Evolutionary conservation across 2,329 filamentous ascomycete species (phyloP).

Genomic region (Periconia digitata): DNA sequence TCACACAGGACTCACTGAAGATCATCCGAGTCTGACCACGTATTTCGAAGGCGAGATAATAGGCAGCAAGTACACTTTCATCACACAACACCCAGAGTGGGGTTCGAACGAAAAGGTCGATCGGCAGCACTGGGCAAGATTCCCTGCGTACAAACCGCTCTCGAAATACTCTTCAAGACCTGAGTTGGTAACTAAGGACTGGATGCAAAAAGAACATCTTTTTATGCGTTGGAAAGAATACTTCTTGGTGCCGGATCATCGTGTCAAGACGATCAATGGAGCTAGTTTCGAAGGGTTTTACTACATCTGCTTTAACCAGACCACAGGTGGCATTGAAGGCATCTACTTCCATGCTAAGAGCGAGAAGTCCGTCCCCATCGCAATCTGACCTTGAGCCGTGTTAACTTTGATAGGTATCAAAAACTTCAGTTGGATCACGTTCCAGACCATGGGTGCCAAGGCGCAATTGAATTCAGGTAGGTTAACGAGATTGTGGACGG

Average conservation of each 20-base stretch:
- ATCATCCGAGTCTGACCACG: slow-evolving; percentile 95
- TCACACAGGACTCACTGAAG: slow-evolving; percentile 77
- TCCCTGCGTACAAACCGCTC: slow-evolving; percentile 81
- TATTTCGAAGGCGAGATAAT: slow-evolving; percentile 99
- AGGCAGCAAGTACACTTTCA: slow-evolving; percentile 90
- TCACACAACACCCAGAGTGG: slow-evolving; percentile 86
- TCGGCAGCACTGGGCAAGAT: slow-evolving; percentile 89
- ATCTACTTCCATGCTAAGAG: slow-evolving; percentile 99
- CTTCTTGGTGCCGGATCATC: slow-evolving; percentile 93
- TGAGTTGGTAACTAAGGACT: slow-evolving; percentile 65
- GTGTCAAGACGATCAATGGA: slow-evolving; percentile 85
- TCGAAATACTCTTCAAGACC: slow-evolving; percentile 62
- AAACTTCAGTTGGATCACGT: slow-evolving; percentile 90
- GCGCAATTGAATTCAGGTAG: slow-evolving; percentile 86
- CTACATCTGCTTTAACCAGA: slow-evolving; percentile 98
- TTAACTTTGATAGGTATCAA: slow-evolving; percentile 68
- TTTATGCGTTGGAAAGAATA: slow-evolving; percentile 99
- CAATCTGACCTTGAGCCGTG: neutral
- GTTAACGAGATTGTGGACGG: slow-evolving; percentile 32
- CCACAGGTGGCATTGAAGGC: slow-evolving; percentile 80
- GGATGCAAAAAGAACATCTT: slow-evolving; percentile 79
- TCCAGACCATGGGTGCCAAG: slow-evolving; percentile 78
- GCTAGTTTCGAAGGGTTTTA: slow-evolving; percentile 99
- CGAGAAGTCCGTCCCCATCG: slow-evolving; percentile 75
- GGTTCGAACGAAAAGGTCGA: slow-evolving; percentile 91